phyloP scores from a whole-genome alignment of 495 filamentous ascomycete species.

The Jackrogersella multiformis region DNA sequence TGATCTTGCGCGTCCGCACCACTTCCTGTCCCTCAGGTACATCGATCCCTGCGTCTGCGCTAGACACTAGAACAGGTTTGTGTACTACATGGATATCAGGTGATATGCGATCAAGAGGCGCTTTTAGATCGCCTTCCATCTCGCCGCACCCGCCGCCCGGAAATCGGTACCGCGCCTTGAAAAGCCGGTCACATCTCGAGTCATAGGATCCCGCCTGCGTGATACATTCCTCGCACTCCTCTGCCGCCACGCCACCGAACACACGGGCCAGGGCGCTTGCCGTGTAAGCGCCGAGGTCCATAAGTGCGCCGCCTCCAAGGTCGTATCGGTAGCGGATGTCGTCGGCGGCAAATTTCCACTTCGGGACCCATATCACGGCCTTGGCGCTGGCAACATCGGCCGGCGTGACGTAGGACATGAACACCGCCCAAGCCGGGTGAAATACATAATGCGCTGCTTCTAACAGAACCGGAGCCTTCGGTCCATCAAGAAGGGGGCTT shows the following conservation, averaged over 20 bases:
- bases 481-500: constrained; percentile 48
- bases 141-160: constrained; percentile 53
- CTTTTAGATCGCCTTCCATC: constrained; percentile 50
- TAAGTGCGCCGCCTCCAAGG: constrained; percentile 64
- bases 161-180: constrained; percentile 55
- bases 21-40: constrained; percentile 48
- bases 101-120: constrained; percentile 36
- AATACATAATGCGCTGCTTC: constrained; percentile 70
- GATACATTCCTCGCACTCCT: constrained; percentile 49
- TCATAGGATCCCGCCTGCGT: constrained; percentile 45
- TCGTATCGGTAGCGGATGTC: constrained; percentile 67
- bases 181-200: constrained; percentile 52
- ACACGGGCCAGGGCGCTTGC: constrained; percentile 54
- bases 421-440: constrained; percentile 63
- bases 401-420: constrained; percentile 55
- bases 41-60: constrained; percentile 47
- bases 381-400: constrained; percentile 51
- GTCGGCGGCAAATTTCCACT: constrained; percentile 44
- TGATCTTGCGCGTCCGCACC: constrained; percentile 53
- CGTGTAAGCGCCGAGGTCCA: constrained; percentile 67
- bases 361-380: constrained; percentile 44
- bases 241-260: constrained; percentile 48
- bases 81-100: constrained; percentile 55
- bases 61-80: constrained; percentile 41
- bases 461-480: constrained; percentile 57